These are phyloP conservation scores for Solanum rostratum DNA, from an alignment of 257 asterid genomes.

Conservation along the genomic window DNA sequence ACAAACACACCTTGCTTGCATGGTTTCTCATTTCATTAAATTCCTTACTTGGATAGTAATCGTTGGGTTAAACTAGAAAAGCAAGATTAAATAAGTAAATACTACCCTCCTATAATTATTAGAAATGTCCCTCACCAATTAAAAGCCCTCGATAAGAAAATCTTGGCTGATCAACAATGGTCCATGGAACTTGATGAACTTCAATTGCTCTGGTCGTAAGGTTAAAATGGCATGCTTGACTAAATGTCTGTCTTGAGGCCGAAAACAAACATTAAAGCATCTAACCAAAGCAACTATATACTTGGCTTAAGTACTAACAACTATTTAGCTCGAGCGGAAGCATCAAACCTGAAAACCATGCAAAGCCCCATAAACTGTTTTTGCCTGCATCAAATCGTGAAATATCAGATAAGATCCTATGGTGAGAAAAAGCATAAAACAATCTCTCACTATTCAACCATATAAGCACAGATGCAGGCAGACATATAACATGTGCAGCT, in stretches of 20 bases:
- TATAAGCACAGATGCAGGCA: not conserved
- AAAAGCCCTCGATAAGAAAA: conserved; percentile 85
- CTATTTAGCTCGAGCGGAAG: not conserved
- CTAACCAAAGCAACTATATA: not conserved
- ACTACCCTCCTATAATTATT: not conserved
- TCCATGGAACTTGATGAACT: conserved; percentile 80
- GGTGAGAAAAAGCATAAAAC: not conserved
- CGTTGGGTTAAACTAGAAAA: not conserved
- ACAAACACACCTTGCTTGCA: not conserved
- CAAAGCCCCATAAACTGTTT: conserved; percentile 81
- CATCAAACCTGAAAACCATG: conserved; percentile 76
- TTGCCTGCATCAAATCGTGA: conserved; percentile 53
- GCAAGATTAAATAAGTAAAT: not conserved
- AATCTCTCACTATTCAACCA: not conserved
- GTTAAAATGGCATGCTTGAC: conserved; percentile 73
- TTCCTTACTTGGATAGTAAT: not conserved
- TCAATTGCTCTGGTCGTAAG: conserved; percentile 40
- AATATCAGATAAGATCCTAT: not conserved
- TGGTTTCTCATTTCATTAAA: not conserved
- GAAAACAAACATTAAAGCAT: not conserved
- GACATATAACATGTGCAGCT: not conserved
- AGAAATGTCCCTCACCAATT: conserved; percentile 48
- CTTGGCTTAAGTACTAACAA: not conserved
- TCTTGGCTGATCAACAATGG: conserved; percentile 69
- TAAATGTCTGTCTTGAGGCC: conserved; percentile 56